Percentiles rank a stretch among this genome's conserved stretches.
Evolutionary conservation across 257 asterid genomes (phyloP).

Genomic region (Rehmannia glutinosa): DNA sequence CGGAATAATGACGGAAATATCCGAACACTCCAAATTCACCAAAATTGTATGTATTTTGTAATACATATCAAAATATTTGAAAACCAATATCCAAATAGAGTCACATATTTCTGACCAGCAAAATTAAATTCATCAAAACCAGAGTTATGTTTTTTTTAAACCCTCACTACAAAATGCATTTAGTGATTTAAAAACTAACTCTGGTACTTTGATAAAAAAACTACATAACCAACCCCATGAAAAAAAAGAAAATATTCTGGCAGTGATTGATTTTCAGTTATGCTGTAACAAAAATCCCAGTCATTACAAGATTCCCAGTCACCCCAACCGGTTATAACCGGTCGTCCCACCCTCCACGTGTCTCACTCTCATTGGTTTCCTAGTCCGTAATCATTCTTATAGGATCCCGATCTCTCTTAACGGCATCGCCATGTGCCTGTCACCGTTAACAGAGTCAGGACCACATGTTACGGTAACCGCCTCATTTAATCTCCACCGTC

Average conservation of each 20-base stretch:
- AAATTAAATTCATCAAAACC: too few species aligned
- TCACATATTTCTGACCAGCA: too few species aligned
- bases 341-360: constrained; percentile 35
- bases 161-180: too few species aligned
- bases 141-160: too few species aligned
- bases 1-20: too few species aligned
- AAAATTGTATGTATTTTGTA: too few species aligned
- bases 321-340: constrained; percentile 35
- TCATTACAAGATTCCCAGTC: constrained; percentile 31
- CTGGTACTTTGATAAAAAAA: not conserved
- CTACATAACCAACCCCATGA: constrained; percentile 17
- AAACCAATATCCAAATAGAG: too few species aligned
- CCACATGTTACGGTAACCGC: constrained; percentile 85
- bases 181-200: too few species aligned
- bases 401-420: constrained; percentile 56
- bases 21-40: too few species aligned
- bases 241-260: constrained; percentile 9
- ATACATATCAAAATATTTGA: too few species aligned
- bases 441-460: constrained; percentile 93
- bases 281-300: constrained; percentile 19
- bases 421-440: constrained; percentile 94
- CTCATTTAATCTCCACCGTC: constrained; percentile 62
- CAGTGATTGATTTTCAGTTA: constrained; percentile 24
- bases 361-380: constrained; percentile 2
- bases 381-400: constrained; percentile 35